A percentile compares a stretch with the other conserved stretches of the same genome.
Evolutionary conservation across 352 stramenopile genomes (phyloP).

Genomic region (Phytopythium montanum): DNA sequence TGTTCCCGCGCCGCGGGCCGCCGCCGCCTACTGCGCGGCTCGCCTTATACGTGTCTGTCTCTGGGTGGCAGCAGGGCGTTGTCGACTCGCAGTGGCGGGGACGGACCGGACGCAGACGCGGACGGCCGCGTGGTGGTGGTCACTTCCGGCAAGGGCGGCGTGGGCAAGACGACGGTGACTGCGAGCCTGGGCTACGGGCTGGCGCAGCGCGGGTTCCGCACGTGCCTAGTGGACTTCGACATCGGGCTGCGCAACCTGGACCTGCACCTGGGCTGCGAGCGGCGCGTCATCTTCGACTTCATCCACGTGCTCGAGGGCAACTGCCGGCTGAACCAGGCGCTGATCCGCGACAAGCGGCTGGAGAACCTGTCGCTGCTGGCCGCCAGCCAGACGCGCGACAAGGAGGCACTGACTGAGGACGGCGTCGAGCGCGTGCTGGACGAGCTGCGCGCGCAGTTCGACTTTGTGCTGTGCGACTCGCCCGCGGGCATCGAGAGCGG

Average conservation of each 20-base stretch:
- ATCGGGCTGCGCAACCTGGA: slow-evolving; percentile 92
- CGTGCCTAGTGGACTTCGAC: slow-evolving; percentile 94
- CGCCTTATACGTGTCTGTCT: background rate
- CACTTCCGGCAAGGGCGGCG: slow-evolving; percentile 91
- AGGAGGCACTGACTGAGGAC: slow-evolving; percentile 87
- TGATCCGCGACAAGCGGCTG: slow-evolving; percentile 91
- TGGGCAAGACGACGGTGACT: slow-evolving; percentile 92
- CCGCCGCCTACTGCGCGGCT: background rate
- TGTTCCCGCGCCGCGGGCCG: too few relatives aligned
- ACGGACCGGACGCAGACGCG: too few relatives aligned
- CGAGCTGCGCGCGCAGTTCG: slow-evolving; percentile 78
- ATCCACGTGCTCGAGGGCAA: slow-evolving; percentile 93
- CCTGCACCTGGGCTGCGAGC: slow-evolving; percentile 90
- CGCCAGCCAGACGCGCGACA: slow-evolving; percentile 89
- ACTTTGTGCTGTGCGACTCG: slow-evolving; percentile 91
- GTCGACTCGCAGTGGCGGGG: background rate
- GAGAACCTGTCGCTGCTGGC: slow-evolving; percentile 83
- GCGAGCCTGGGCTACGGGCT: slow-evolving; percentile 86
- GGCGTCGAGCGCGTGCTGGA: slow-evolving; percentile 84
- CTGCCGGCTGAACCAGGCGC: slow-evolving; percentile 83
- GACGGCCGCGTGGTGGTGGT: slow-evolving; percentile 83
- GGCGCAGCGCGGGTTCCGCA: slow-evolving; percentile 77
- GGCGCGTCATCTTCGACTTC: slow-evolving; percentile 94
- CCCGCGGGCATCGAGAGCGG: slow-evolving; percentile 89
- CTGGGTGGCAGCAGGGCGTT: background rate